Base-by-base conservation (phyloP, 176 grass and related monocot species). In the Leersia perrieri region DNA sequence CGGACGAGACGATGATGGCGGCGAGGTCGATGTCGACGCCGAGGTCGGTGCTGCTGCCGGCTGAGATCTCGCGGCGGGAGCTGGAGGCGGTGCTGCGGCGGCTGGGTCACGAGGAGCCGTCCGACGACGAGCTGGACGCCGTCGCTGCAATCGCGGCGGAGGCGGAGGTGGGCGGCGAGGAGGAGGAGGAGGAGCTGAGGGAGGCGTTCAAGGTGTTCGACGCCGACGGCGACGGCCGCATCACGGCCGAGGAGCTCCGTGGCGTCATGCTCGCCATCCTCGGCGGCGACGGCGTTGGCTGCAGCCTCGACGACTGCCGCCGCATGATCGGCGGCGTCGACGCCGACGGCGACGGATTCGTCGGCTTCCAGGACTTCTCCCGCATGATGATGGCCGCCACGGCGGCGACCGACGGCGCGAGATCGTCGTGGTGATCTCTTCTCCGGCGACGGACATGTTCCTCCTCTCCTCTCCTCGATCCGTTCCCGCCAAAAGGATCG, bases 161-260 rank as follows among this genome's bases (percentile, higher is more conserved):
- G 39, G 88, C 51, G 3, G 73, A 57, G 5, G 12, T 26, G 9
- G 9, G 26, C 3, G 67, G 61, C 62, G 88, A 22, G 2, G 87
- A 82, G 68, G 88, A 22, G 2, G 87, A 82, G 68, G 87, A 69
- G 8, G 93, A 99, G 45, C 82, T 99, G 4, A 76, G 61, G 83
- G 97, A 93, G 63, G 97, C 89, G 25, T 99, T 99, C 85, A 73
- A 75, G 6, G 93, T 99, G 15, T 99, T 99, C 80, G 97, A 99
- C 75, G 89, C 83, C 0, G 84, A 99, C 64, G 97, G 89, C 53
- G 91, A 99, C 78, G 97, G 97, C 9, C 94, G 74, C 82, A 99
- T 99, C 97, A 90, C 93, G 11, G 93, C 97, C 31, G 93, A 99
- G 87, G 97, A 99, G 91, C 87, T 99, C 57, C 75, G 76, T 35